Conservation (phyloP, 331 rosid species). For the Malus hybrid region DNA sequence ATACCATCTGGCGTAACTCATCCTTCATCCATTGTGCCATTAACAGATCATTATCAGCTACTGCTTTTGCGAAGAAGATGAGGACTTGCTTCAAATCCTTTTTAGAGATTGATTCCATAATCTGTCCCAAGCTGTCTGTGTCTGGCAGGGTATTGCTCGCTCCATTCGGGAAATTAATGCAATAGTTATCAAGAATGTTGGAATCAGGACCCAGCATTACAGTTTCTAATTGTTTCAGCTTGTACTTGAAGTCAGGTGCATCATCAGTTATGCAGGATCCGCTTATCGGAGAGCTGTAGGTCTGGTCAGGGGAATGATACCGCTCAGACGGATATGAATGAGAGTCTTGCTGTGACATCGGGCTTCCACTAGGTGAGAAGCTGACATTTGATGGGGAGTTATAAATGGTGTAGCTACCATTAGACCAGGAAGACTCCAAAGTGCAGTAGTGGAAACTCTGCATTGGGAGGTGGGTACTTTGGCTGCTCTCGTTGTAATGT, state of each 20-base stretch:
- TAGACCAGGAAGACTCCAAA: conserved; percentile 69
- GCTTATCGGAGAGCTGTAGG: conserved; percentile 60
- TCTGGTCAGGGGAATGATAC: conserved; percentile 51
- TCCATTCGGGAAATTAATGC: conserved; percentile 35
- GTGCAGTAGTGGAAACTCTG: conserved; percentile 56
- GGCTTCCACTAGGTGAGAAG: conserved; percentile 67
- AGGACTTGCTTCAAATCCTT: conserved; percentile 64
- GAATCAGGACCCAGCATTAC: conserved; percentile 87
- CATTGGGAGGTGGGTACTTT: conserved; percentile 25
- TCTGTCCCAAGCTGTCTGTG: conserved; percentile 64
- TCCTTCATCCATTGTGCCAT: conserved; percentile 73
- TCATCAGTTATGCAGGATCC: conserved; percentile 79
- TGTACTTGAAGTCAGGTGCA: conserved; percentile 55
- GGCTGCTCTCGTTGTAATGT: conserved; percentile 36
- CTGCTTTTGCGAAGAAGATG: conserved; percentile 65
- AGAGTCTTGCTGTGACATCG: conserved; percentile 64
- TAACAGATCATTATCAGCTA: conserved; percentile 56
- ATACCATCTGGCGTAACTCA: conserved; percentile 69
- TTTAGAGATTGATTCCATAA: conserved; percentile 54
- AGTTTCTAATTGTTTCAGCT: conserved; percentile 70
- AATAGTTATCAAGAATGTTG: conserved; percentile 44
- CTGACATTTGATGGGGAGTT: conserved; percentile 57
- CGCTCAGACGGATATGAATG: conserved; percentile 45
- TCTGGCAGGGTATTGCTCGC: conserved; percentile 34
- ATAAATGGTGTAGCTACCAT: conserved; percentile 29